Conservation (phyloP, 805 yeast genomes). For the Lipomyces lipofer region DNA sequence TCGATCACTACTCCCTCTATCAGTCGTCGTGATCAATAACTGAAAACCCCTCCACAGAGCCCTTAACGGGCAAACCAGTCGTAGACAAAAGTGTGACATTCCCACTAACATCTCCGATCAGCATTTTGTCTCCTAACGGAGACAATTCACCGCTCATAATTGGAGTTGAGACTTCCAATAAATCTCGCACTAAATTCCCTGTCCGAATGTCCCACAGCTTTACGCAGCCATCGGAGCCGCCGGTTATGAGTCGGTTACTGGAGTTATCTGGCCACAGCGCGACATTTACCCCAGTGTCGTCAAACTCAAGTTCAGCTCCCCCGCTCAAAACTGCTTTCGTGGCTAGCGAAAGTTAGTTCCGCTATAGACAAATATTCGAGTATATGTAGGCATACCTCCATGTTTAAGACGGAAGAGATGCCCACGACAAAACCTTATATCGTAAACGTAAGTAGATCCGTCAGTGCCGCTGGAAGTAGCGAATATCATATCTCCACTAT, state of each 20-base stretch:
- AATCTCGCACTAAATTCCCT: conserved; percentile 4
- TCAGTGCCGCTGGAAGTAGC: conserved; percentile 11
- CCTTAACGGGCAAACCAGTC: not conserved
- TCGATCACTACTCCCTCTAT: not conserved
- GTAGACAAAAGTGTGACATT: not conserved
- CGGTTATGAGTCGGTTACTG: conserved; percentile 6
- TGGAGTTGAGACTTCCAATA: not conserved
- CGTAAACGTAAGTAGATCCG: conserved; percentile 12
- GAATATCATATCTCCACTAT: conserved; percentile 3
- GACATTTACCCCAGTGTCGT: conserved; percentile 10
- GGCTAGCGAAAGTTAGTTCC: not conserved
- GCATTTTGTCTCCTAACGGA: conserved; percentile 3
- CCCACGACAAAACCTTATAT: not conserved
- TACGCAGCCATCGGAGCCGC: conserved; percentile 11
- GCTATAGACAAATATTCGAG: not conserved
- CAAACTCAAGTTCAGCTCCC: not conserved
- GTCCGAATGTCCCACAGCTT: conserved; percentile 20
- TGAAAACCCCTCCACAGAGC: not conserved
- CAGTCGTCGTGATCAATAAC: not conserved
- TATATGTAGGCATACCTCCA: not conserved
- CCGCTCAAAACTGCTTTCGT: not conserved
- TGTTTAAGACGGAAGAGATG: conserved; percentile 3
- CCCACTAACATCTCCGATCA: conserved; percentile 11
- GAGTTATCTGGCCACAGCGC: conserved; percentile 6
- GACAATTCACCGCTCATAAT: conserved; percentile 8